phyloP scores from a whole-genome alignment of 164 flowering plant species.

The Berberis thunbergii region DNA sequence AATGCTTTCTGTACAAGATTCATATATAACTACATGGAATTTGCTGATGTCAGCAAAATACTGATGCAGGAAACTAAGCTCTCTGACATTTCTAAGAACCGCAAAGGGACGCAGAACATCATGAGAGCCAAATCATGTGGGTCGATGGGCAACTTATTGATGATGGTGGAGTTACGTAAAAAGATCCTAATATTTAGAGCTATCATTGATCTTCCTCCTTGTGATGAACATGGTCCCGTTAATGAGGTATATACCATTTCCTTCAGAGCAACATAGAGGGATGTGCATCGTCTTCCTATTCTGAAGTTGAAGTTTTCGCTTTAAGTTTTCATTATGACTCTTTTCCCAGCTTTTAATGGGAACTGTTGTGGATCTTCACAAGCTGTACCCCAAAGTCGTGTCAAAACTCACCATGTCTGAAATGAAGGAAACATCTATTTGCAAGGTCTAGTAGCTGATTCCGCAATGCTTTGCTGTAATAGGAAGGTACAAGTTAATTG shows the following conservation, averaged over 20 bases:
- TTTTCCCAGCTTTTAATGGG: conserved; percentile 41
- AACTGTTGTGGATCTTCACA: conserved; percentile 51
- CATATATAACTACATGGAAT: background rate
- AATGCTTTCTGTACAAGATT: background rate
- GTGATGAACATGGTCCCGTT: conserved; percentile 29
- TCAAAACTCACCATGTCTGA: conserved; percentile 20
- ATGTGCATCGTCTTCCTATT: background rate
- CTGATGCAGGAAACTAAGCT: conserved; percentile 10
- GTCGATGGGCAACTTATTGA: conserved; percentile 24
- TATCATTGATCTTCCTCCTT: conserved; percentile 56
- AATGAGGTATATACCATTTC: conserved; percentile 33
- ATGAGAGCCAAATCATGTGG: conserved; percentile 14
- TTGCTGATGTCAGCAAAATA: background rate
- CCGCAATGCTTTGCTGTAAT: background rate
- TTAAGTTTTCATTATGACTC: background rate
- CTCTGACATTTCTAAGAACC: conserved; percentile 11
- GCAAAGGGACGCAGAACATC: conserved; percentile 9
- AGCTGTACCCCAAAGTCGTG: conserved; percentile 45
- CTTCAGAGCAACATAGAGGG: background rate
- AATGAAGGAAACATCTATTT: conserved; percentile 22
- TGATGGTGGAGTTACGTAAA: conserved; percentile 45
- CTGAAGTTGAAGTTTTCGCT: background rate
- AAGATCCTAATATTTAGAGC: conserved; percentile 57
- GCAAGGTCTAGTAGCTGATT: conserved; percentile 33
- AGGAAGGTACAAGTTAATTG: conserved; percentile 4